Conservation (phyloP, 192 early-diverging fungal genomes). For the Coemansia umbellata region DNA sequence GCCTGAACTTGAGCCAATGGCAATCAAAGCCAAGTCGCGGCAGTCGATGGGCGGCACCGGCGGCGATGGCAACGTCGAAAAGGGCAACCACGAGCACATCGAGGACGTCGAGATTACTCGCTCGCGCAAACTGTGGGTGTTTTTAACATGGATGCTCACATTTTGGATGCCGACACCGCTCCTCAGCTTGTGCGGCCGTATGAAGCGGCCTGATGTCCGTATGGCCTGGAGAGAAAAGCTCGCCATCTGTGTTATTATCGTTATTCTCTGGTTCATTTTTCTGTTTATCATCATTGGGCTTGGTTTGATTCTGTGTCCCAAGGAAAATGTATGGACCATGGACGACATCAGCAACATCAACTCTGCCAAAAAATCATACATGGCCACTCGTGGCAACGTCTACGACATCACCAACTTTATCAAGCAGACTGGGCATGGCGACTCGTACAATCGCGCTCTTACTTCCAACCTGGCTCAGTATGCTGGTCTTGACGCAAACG, state of each 20-base stretch:
- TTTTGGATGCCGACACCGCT: conserved; percentile 39
- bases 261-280: conserved; percentile 69
- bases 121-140: conserved; percentile 29
- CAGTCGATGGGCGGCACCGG: conserved; percentile 29
- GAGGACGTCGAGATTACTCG: conserved; percentile 35
- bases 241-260: conserved; percentile 80
- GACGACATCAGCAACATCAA: conserved; percentile 59
- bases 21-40: neutral
- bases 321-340: conserved; percentile 64
- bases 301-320: conserved; percentile 68
- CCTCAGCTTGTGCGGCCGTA: conserved; percentile 44
- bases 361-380: conserved; percentile 49
- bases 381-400: conserved; percentile 69
- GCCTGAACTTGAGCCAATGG: conserved; percentile 1
- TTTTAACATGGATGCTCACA: conserved; percentile 24
- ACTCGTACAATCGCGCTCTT: conserved; percentile 5
- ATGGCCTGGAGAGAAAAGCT: conserved; percentile 98
- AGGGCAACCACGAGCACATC: conserved; percentile 43
- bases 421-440: conserved; percentile 46
- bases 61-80: conserved; percentile 43
- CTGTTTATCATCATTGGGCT: conserved; percentile 87
- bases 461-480: conserved; percentile 22
- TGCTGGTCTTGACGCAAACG: conserved; percentile 51
- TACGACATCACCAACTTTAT: conserved; percentile 64
- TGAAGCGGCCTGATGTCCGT: conserved; percentile 88